Conservation (phyloP, 73 alveolate genomes). For the Paramecium octaurelia region DNA sequence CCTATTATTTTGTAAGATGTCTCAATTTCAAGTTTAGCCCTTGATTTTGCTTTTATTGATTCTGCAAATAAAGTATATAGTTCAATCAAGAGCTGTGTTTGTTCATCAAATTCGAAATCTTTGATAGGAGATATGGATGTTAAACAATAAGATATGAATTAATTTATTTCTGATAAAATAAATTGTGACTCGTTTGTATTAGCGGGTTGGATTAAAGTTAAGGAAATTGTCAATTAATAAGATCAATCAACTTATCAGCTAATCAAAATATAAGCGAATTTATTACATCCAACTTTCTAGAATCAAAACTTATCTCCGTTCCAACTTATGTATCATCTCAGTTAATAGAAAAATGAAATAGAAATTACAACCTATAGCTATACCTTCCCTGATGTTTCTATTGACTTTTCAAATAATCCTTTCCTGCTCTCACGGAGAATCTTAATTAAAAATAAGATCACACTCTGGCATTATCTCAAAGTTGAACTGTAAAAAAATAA, state of each 20-base stretch:
- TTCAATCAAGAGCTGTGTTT: not conserved
- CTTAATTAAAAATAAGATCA: not conserved
- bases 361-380: not conserved
- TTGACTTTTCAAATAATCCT: not conserved
- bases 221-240: not conserved
- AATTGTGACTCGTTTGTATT: not conserved
- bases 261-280: not conserved
- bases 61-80: not conserved
- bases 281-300: not conserved
- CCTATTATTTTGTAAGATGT: not conserved
- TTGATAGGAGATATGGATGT: not conserved
- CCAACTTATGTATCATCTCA: not conserved
- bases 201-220: not conserved
- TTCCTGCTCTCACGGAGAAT: not conserved
- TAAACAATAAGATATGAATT: not conserved
- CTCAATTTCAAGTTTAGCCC: not conserved
- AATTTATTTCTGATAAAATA: not conserved
- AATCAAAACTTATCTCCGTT: not conserved
- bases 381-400: not conserved
- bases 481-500: not conserved
- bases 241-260: not conserved
- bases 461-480: not conserved
- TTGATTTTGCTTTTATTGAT: not conserved
- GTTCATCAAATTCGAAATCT: not conserved
- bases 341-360: not conserved